A percentile compares a stretch with the other conserved stretches of the same genome.
phyloP scores from a whole-genome alignment of 2,329 filamentous ascomycete genomes.

The Colletotrichum sp. region DNA sequence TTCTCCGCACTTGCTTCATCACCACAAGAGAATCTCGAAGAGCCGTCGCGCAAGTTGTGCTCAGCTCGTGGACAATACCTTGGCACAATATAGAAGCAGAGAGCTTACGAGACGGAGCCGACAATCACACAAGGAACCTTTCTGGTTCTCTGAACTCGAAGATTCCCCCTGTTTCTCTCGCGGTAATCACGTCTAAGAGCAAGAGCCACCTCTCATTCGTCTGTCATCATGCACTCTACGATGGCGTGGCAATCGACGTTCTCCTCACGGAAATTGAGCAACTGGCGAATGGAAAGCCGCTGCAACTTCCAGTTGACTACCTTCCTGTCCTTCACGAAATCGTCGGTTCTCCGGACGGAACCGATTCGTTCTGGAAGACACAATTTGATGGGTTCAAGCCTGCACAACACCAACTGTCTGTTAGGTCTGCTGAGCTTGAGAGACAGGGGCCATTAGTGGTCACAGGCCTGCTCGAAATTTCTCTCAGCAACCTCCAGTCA shows the following conservation, averaged over 20 bases:
- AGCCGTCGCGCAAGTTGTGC: constrained; percentile 76
- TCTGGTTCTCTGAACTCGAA: constrained; percentile 47
- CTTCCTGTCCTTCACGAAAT: constrained; percentile 68
- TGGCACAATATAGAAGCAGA: constrained; percentile 43
- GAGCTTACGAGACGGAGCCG: constrained; percentile 38
- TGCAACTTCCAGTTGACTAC: constrained; percentile 61
- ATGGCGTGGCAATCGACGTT: constrained; percentile 76
- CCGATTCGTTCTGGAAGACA: constrained; percentile 70
- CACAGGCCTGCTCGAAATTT: constrained; percentile 15
- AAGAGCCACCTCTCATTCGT: constrained; percentile 49
- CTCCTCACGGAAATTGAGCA: constrained; percentile 75
- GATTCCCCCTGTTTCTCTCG: constrained; percentile 50
- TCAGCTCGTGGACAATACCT: constrained; percentile 48
- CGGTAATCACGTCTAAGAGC: constrained; percentile 37
- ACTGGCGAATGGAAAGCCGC: constrained; percentile 48
- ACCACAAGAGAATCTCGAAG: constrained; percentile 63
- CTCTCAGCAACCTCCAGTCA: constrained; percentile 51
- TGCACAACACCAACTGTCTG: constrained; percentile 7
- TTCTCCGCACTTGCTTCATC: constrained; percentile 79
- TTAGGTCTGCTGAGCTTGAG: not conserved
- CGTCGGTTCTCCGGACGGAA: constrained; percentile 47
- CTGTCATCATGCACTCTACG: constrained; percentile 85
- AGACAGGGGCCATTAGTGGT: not conserved
- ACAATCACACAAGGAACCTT: constrained; percentile 44
- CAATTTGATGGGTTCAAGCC: constrained; percentile 57